Evolutionary conservation across 352 stramenopile genomes (phyloP).

Genomic region (Phytopythium oedochilum): DNA sequence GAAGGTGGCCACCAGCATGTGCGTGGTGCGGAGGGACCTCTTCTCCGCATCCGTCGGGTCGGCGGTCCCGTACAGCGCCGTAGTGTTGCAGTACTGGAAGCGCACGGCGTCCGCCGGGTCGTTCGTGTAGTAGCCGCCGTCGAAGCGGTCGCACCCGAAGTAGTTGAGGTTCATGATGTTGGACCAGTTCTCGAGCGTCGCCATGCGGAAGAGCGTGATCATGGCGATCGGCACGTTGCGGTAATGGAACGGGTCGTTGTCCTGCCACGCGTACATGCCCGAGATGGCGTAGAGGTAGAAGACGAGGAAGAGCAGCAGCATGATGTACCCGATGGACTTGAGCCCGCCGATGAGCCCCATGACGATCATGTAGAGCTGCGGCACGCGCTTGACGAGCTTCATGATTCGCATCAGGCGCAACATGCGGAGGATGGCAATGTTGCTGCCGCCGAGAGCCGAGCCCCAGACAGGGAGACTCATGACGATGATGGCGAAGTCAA

Average conservation of each 20-base stretch:
- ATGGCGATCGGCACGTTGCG: slow-evolving; percentile 73
- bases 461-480: slow-evolving; percentile 73
- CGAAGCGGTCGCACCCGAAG: slow-evolving; percentile 63
- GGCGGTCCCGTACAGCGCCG: slow-evolving; percentile 38
- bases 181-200: slow-evolving; percentile 79
- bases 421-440: slow-evolving; percentile 82
- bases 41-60: slow-evolving; percentile 37
- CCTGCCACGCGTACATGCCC: slow-evolving; percentile 87
- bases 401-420: slow-evolving; percentile 86
- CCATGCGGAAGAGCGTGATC: slow-evolving; percentile 82
- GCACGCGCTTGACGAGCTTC: slow-evolving; percentile 88
- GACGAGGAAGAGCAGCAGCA: slow-evolving; percentile 81
- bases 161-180: slow-evolving; percentile 83
- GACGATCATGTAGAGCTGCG: slow-evolving; percentile 90
- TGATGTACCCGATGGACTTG: slow-evolving; percentile 89
- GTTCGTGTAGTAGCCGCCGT: slow-evolving; percentile 62
- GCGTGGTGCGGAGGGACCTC: slow-evolving; percentile 28
- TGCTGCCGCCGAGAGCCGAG: slow-evolving; percentile 55
- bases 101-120: slow-evolving; percentile 23
- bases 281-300: slow-evolving; percentile 91
- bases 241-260: slow-evolving; percentile 87
- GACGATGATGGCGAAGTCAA: slow-evolving; percentile 82
- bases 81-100: slow-evolving; percentile 66
- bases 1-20: slow-evolving; percentile 50
- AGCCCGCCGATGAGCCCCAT: slow-evolving; percentile 87